Conservation (phyloP, 345 rosid genomes). For the Acer saccharum region DNA sequence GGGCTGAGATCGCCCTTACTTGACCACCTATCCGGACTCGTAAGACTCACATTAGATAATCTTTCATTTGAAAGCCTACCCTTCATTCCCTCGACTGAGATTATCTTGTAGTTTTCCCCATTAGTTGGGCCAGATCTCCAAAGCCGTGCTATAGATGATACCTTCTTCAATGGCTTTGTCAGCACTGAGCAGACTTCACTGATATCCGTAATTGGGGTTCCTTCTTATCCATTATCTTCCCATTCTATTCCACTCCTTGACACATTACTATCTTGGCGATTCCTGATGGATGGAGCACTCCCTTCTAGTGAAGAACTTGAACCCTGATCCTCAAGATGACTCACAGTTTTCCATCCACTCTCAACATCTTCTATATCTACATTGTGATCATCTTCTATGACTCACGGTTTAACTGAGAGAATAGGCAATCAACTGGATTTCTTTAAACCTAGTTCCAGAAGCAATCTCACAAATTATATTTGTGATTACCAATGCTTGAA, state of each 20-base stretch:
- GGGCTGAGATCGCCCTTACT: conserved; percentile 66
- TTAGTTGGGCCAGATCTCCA: conserved; percentile 69
- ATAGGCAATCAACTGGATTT: too few species aligned
- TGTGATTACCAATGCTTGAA: not conserved
- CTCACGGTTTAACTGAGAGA: too few species aligned
- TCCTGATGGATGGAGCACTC: conserved; percentile 52
- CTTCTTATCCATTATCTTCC: conserved; percentile 60
- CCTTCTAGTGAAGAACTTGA: conserved; percentile 75
- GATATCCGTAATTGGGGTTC: conserved; percentile 56
- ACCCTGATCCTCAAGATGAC: conserved; percentile 77
- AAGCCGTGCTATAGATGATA: conserved; percentile 67
- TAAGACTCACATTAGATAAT: conserved; percentile 54
- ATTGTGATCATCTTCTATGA: conserved; percentile 27
- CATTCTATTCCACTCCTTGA: conserved; percentile 44
- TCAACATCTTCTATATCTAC: conserved; percentile 77
- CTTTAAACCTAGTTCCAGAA: too few species aligned
- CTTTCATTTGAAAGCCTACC: conserved; percentile 75
- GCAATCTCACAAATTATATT: too few species aligned
- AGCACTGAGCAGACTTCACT: conserved; percentile 66
- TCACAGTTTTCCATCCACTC: conserved; percentile 98
- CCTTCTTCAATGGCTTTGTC: conserved; percentile 51
- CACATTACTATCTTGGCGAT: conserved; percentile 43
- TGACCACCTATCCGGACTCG: conserved; percentile 66
- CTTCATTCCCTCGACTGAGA: conserved; percentile 65
- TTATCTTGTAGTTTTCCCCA: conserved; percentile 63